Base-by-base conservation (phyloP, 805 yeast genomes). In the Kregervanrija fluxuum region DNA sequence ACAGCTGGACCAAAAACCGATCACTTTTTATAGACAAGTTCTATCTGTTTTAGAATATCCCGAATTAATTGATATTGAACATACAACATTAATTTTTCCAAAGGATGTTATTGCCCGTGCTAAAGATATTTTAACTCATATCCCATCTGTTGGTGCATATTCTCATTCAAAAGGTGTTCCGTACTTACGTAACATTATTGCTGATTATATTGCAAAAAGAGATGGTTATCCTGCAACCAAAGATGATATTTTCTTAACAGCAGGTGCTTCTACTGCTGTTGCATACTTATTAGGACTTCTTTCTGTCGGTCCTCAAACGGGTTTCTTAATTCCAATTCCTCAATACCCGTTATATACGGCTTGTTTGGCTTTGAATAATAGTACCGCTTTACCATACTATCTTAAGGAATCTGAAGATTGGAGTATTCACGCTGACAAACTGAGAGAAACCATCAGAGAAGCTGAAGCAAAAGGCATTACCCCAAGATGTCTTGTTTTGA, bases 271-370 rank as follows among this genome's bases (percentile, higher is more conserved):
- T 11, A 77, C 90, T 17, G 97, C 95, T 1, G 98, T 91, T n/a
- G 73, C 80, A 43, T 80, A 84, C 54, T 67, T 93, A 47, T 67
- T 93, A 44, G 81, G 82, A 41, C 73, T 90, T 30, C 65, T 93
- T 14, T 74, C 93, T 4, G 64, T 71, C 34, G 87, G 88, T 35
- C 75, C 74, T 36, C 65, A 77, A 46, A 74, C 93, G 3, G 95
- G 95, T 75, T 85, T 70, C 59, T 67, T 95, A 65, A 89, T 93
- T 52, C 99, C 99, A 31, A 91, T 93, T 54, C 99, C 99, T 11
- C 99, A 93, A 68, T 93, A 93, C 62, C 99, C 99, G 3, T 74
- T 93, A 48, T 93, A 93, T 68, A 88, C 97, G 4, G 99, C 99
- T n/a, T 74, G 95, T 3, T 73, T 93, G 54, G 83, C 96, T 3